These are phyloP conservation scores for Solanum chacoense DNA, from an alignment of 305 asterid species.

Conservation along the genomic window DNA sequence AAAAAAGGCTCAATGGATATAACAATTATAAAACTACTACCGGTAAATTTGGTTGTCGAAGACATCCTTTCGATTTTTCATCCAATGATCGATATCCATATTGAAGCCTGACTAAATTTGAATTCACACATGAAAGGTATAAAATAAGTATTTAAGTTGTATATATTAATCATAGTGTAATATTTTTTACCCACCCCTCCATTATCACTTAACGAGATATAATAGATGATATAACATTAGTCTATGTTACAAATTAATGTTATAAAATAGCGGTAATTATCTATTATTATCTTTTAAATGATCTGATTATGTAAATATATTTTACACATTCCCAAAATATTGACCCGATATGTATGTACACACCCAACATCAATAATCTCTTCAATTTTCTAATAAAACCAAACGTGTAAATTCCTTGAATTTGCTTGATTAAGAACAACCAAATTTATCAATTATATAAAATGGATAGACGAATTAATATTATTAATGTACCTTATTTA, in stretches of 20 bases:
- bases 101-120: rapidly evolving
- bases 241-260: background rate
- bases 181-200: background rate
- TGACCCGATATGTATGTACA: background rate
- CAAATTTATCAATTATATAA: background rate
- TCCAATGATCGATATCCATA: no score
- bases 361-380: background rate
- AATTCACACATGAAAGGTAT: no score
- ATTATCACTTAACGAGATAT: background rate
- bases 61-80: background rate
- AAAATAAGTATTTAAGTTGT: background rate
- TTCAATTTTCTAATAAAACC: background rate
- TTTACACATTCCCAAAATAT: background rate
- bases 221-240: background rate
- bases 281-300: background rate
- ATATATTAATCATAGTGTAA: background rate
- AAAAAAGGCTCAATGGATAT: no score
- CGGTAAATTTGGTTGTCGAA: background rate
- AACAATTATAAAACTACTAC: background rate
- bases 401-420: background rate
- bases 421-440: background rate
- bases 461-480: background rate
- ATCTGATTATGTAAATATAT: background rate
- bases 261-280: background rate
- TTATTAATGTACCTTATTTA: background rate